Evolutionary conservation across 768 basidiomycete genomes (phyloP), one percentile per base, ranked within the genome.

Genomic region (Boletus huronensis): DNA sequence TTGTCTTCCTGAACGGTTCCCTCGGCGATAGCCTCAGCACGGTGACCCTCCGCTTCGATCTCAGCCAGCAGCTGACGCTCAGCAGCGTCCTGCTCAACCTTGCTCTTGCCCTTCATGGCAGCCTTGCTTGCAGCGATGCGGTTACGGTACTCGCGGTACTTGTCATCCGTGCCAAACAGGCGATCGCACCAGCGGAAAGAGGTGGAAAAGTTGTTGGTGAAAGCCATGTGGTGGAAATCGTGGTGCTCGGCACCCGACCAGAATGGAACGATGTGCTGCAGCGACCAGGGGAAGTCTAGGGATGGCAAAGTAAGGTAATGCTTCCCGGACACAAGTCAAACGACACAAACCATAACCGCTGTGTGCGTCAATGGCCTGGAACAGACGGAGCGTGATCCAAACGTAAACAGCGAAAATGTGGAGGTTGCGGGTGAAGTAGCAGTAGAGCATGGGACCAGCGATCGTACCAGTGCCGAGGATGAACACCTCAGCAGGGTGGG

Each of bases 221-320:
- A 96, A 4, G 90, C 87, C 90, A 93, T 90, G 75, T 99, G 96
- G 73, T 98, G 96, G 83, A 93, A 98, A 68, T 98, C 95, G 70
- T 97, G 95, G 74, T 96, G 93, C 64, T 98, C 96, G 0, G 94
- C 94, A 36, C 96, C 95, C 7, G 90, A 88, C 95, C 95, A 98
- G 81, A 98, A 90, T 2, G 94, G 94, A 31, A 98, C 55, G 60
- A 93, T 84, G 76, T 95, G 84, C 61, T 93, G 87, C 52, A 98
- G 78, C 6, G 92, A 95, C 95, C 94, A 98, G 1, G 97, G 96
- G 82, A 99, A 99, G 71, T 98, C 92, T 88, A 50, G 5, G 23
- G 10, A 21, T 13, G 14, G 14, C 0, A 44, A 32, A 3, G 31
- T 51, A 9, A 48, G 58, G 8, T 17, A 1, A 36, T 1, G 14